Evolutionary conservation across 1,139 yeast species (phyloP).

Genomic region (Oligophagozyma castellii): DNA sequence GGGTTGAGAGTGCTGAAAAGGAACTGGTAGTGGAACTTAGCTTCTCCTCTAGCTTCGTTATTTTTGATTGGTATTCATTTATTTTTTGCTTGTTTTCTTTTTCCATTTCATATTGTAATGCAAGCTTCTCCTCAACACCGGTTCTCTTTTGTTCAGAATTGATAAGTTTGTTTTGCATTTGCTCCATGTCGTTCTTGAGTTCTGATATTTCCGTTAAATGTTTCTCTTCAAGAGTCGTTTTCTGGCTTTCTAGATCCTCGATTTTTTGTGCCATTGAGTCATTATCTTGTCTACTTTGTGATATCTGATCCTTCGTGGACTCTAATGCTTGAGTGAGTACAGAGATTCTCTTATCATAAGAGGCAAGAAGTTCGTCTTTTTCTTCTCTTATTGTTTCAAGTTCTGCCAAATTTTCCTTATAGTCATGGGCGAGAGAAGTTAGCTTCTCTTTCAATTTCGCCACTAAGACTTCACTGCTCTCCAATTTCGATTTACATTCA

Average conservation of each 20-base stretch:
- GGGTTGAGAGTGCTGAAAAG: not conserved
- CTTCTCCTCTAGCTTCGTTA: conserved; percentile 1
- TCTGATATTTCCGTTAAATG: conserved; percentile 1
- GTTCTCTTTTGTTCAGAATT: conserved; percentile 1
- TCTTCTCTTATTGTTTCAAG: conserved; percentile 12
- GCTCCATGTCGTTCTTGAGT: not conserved
- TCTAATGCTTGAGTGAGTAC: conserved; percentile 1
- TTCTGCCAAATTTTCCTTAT: conserved; percentile 18
- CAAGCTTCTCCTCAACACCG: conserved; percentile 1
- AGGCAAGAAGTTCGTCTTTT: conserved; percentile 4
- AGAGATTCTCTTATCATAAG: conserved; percentile 3
- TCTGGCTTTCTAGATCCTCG: not conserved
- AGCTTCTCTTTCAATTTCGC: conserved; percentile 27
- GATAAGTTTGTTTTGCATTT: conserved; percentile 2
- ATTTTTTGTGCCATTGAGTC: not conserved
- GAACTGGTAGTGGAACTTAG: conserved; percentile 1
- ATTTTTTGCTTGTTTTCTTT: conserved; percentile 3
- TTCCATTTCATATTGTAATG: conserved; percentile 3
- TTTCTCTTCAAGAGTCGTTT: not conserved
- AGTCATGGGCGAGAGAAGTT: conserved; percentile 24
- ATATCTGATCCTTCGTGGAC: conserved; percentile 3
- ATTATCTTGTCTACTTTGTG: conserved; percentile 3
- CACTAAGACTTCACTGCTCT: conserved; percentile 20
- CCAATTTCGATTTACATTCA: conserved; percentile 18
- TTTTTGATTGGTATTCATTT: not conserved